These are phyloP conservation scores for Canariomyces notabilis DNA, from an alignment of 2,329 filamentous ascomycete genomes.

Conservation along the genomic window DNA sequence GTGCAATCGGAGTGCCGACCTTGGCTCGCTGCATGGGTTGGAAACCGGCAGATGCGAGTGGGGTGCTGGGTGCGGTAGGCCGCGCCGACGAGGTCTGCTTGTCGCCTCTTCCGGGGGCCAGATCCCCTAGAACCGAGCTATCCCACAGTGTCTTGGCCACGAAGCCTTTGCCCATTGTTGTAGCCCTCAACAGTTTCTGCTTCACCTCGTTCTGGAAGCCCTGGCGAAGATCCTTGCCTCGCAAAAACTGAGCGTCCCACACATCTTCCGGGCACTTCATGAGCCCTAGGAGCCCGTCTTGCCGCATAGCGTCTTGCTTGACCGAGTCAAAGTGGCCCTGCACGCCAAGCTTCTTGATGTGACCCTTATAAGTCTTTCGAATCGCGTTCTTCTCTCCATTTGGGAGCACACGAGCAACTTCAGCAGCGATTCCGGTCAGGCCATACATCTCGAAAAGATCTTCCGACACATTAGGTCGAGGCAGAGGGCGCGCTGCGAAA, in stretches of 20 bases:
- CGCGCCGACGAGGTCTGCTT: constrained; percentile 40
- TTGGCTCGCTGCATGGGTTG: constrained; percentile 34
- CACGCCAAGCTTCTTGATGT: constrained; percentile 59
- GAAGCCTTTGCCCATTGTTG: constrained; percentile 53
- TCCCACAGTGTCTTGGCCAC: constrained; percentile 54
- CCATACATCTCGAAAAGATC: constrained; percentile 58
- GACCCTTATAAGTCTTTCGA: constrained; percentile 63
- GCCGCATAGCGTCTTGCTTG: constrained; percentile 49
- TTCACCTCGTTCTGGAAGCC: constrained; percentile 45
- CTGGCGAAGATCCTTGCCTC: constrained; percentile 49
- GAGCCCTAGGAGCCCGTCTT: constrained; percentile 50
- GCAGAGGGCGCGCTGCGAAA: constrained; percentile 43
- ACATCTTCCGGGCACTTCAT: constrained; percentile 49
- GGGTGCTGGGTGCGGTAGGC: constrained; percentile 50
- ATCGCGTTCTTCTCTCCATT: constrained; percentile 64
- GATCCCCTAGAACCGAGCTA: constrained; percentile 52
- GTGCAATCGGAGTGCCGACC: constrained; percentile 34
- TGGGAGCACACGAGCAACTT: constrained; percentile 58
- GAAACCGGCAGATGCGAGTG: constrained; percentile 33
- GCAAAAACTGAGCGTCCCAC: constrained; percentile 51
- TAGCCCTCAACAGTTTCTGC: constrained; percentile 44
- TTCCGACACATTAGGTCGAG: constrained; percentile 45
- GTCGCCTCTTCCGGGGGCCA: constrained; percentile 39
- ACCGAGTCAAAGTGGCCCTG: constrained; percentile 56
- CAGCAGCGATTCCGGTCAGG: constrained; percentile 51